phyloP scores from a whole-genome alignment of 805 yeast genomes.

The Candida takata region DNA sequence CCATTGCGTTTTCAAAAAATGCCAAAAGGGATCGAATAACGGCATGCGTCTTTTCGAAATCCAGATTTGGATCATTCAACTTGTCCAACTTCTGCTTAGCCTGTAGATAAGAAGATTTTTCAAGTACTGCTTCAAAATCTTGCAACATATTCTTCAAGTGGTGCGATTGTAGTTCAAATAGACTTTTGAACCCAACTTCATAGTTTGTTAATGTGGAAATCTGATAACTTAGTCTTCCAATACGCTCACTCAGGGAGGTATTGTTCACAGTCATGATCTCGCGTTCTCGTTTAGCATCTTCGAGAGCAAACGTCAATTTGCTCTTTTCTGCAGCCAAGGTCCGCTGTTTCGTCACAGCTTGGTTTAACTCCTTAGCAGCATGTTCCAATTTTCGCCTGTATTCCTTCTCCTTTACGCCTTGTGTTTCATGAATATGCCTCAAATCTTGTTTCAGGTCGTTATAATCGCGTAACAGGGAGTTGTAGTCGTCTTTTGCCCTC shows the following conservation, averaged over 20 bases:
- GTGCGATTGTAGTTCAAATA: conserved; percentile 35
- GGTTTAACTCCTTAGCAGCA: conserved; percentile 31
- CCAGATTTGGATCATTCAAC: conserved; percentile 26
- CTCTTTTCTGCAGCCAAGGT: conserved; percentile 37
- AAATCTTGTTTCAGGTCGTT: conserved; percentile 18
- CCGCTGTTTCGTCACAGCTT: conserved; percentile 38
- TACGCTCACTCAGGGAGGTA: conserved; percentile 33
- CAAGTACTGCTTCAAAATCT: conserved; percentile 48
- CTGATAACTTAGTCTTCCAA: conserved; percentile 23
- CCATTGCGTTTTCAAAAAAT: conserved; percentile 55
- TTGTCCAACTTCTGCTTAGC: conserved; percentile 45
- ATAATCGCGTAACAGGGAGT: conserved; percentile 21
- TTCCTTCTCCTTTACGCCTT: conserved; percentile 27
- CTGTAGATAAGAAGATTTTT: conserved; percentile 50
- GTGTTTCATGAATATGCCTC: conserved; percentile 17
- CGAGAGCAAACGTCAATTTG: conserved; percentile 34
- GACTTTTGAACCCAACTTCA: conserved; percentile 36
- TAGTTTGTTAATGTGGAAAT: conserved; percentile 24
- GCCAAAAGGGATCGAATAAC: conserved; percentile 38
- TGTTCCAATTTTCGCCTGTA: conserved; percentile 25
- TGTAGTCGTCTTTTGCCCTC: conserved; percentile 12
- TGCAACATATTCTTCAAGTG: conserved; percentile 44
- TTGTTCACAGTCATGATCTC: conserved; percentile 29
- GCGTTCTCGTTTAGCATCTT: conserved; percentile 33
- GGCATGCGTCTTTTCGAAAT: conserved; percentile 24